These are phyloP conservation scores for Citropsis articulata DNA, from an alignment of 345 rosid genomes.

Conservation along the genomic window DNA sequence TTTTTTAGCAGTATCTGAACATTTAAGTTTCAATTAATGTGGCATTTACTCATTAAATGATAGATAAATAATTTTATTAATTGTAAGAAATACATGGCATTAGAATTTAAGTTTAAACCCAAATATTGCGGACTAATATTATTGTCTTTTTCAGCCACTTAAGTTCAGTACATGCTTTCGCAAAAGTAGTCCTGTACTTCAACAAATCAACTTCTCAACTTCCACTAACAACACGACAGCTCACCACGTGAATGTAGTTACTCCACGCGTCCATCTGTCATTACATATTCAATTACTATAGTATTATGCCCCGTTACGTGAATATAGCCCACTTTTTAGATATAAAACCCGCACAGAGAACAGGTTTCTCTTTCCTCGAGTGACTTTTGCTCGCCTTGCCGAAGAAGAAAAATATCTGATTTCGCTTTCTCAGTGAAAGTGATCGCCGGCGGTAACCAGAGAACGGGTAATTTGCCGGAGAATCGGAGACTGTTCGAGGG, in stretches of 20 bases:
- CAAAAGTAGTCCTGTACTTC: not conserved
- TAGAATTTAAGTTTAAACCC: no score
- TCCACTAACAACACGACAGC: not conserved
- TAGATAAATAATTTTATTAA: no score
- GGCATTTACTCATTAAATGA: no score
- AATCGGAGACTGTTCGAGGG: not conserved
- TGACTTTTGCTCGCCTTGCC: not conserved
- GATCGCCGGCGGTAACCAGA: slow-evolving; percentile 3
- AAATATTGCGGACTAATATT: no score
- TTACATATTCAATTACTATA: not conserved
- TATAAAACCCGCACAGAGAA: not conserved
- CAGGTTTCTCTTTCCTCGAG: not conserved
- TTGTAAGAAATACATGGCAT: no score
- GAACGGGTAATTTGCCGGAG: not conserved
- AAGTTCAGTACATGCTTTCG: not conserved
- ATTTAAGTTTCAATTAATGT: no score
- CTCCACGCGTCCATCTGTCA: not conserved
- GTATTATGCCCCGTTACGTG: not conserved
- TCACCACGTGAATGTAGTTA: no score
- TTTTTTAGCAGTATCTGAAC: no score
- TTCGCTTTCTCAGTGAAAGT: slow-evolving; percentile 5
- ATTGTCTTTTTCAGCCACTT: no score
- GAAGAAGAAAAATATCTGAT: not conserved
- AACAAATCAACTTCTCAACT: not conserved
- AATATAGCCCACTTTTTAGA: not conserved